Evolutionary conservation across 2,329 filamentous ascomycete genomes (phyloP).

Genomic region (Xylariales sp.): DNA sequence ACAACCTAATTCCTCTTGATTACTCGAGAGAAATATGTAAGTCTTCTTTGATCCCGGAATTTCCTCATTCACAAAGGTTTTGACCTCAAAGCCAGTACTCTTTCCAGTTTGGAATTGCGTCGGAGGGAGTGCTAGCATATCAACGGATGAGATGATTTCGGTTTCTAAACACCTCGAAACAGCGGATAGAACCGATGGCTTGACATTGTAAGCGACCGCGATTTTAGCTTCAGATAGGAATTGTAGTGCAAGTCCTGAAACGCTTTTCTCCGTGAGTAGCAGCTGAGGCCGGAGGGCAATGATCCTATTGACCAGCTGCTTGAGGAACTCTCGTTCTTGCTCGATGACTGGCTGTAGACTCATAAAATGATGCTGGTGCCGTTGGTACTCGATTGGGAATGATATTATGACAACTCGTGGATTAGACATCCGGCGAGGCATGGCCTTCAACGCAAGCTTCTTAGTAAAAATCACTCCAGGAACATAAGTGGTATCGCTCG

Average conservation of each 20-base stretch:
- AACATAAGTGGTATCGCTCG: slow-evolving; percentile 93
- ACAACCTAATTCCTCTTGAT: slow-evolving; percentile 88
- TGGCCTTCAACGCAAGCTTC: slow-evolving; percentile 94
- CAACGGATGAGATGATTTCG: slow-evolving; percentile 91
- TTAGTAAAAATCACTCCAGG: slow-evolving; percentile 98
- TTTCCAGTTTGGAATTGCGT: slow-evolving; percentile 79
- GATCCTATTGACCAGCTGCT: slow-evolving; percentile 92
- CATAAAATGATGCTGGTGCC: slow-evolving; percentile 96
- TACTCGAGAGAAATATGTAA: slow-evolving; percentile 94
- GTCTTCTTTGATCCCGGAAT: slow-evolving; percentile 85
- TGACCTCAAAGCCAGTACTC: slow-evolving; percentile 91
- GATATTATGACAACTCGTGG: slow-evolving; percentile 93
- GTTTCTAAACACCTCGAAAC: slow-evolving; percentile 93
- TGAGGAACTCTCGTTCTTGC: slow-evolving; percentile 93
- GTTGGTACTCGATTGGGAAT: slow-evolving; percentile 95
- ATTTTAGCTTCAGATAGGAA: slow-evolving; percentile 90
- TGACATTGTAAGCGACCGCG: slow-evolving; percentile 95
- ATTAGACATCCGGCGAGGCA: slow-evolving; percentile 85
- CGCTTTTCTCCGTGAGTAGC: slow-evolving; percentile 90
- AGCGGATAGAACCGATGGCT: slow-evolving; percentile 93
- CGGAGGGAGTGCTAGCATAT: slow-evolving; percentile 81
- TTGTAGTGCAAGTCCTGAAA: slow-evolving; percentile 90
- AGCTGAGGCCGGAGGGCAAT: slow-evolving; percentile 86
- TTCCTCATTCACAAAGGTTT: slow-evolving; percentile 87
- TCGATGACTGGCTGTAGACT: slow-evolving; percentile 96